Conservation (phyloP, 2,329 filamentous ascomycete species). For the Aspergillus fumigatus region DNA sequence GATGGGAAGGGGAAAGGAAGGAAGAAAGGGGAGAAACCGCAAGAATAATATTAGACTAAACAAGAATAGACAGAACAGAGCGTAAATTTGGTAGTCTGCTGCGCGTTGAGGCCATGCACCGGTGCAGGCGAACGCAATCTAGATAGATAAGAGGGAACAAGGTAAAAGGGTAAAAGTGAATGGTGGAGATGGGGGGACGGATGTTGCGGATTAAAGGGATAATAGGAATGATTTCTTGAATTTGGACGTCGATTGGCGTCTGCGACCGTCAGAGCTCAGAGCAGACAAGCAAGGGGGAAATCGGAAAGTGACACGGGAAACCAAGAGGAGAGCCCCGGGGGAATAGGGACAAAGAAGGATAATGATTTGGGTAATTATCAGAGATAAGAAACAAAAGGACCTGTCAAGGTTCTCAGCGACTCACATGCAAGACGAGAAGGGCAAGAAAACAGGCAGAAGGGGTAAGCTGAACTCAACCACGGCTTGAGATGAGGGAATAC, state of each 20-base stretch:
- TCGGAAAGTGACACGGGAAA: slow-evolving; percentile 6
- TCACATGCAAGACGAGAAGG: slow-evolving; percentile 12
- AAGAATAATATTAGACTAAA: slow-evolving; percentile 1
- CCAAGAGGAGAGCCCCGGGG: slow-evolving; percentile 1
- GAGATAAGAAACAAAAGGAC: not conserved
- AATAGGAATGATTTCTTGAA: not conserved
- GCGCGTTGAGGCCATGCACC: slow-evolving; percentile 12
- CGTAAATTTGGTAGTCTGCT: slow-evolving; percentile 2
- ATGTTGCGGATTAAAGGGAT: slow-evolving; percentile 12
- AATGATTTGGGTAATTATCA: not conserved
- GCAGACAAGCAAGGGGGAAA: slow-evolving; percentile 19
- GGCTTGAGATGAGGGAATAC: slow-evolving; percentile 7
- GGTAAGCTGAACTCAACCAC: slow-evolving; percentile 9
- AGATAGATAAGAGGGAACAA: slow-evolving; percentile 7
- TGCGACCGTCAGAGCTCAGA: slow-evolving; percentile 15
- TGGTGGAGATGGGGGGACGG: slow-evolving; percentile 10
- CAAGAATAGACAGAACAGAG: slow-evolving; percentile 1
- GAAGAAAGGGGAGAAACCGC: not conserved
- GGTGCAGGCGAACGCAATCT: slow-evolving; percentile 22
- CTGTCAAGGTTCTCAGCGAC: slow-evolving; percentile 1
- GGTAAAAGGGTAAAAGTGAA: slow-evolving; percentile 10
- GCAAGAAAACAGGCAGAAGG: not conserved
- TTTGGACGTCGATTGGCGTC: slow-evolving; percentile 8
- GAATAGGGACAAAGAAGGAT: slow-evolving; percentile 3
- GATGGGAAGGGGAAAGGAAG: not conserved